Conservation (phyloP, 345 rosid genomes). For the Gossypium sturtianum region DNA sequence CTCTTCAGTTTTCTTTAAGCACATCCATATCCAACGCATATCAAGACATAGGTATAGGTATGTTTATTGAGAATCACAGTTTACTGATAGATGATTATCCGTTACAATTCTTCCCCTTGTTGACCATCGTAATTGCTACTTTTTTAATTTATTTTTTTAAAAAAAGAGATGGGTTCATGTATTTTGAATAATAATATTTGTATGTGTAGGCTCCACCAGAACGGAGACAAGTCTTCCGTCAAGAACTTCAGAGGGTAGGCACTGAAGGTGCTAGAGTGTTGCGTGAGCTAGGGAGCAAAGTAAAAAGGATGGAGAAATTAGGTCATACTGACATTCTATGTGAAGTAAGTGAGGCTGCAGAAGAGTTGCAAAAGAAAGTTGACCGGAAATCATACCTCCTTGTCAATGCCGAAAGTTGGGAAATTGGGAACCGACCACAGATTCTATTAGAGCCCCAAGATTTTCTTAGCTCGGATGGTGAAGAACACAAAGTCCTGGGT, state of each 20-base stretch:
- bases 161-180: neutral
- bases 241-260: slow-evolving; percentile 67
- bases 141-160: neutral
- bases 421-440: slow-evolving; percentile 57
- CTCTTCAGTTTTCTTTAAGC: neutral
- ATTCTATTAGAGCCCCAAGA: slow-evolving; percentile 49
- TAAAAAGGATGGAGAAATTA: slow-evolving; percentile 82
- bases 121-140: neutral
- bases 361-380: slow-evolving; percentile 64
- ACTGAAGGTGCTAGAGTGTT: slow-evolving; percentile 67
- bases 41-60: neutral
- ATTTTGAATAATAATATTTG: slow-evolving; percentile 2
- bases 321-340: slow-evolving; percentile 53
- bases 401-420: slow-evolving; percentile 85
- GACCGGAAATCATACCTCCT: slow-evolving; percentile 82
- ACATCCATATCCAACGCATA: neutral
- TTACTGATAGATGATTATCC: neutral
- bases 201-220: slow-evolving; percentile 70
- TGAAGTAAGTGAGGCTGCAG: slow-evolving; percentile 70
- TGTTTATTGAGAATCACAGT: neutral
- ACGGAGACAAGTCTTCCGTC: slow-evolving; percentile 55
- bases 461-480: slow-evolving; percentile 41
- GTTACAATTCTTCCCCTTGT: neutral
- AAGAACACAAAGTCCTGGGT: slow-evolving; percentile 35
- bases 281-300: slow-evolving; percentile 69